Evolutionary conservation across 768 basidiomycete species (phyloP).

Genomic region (Mycena capillaripes): DNA sequence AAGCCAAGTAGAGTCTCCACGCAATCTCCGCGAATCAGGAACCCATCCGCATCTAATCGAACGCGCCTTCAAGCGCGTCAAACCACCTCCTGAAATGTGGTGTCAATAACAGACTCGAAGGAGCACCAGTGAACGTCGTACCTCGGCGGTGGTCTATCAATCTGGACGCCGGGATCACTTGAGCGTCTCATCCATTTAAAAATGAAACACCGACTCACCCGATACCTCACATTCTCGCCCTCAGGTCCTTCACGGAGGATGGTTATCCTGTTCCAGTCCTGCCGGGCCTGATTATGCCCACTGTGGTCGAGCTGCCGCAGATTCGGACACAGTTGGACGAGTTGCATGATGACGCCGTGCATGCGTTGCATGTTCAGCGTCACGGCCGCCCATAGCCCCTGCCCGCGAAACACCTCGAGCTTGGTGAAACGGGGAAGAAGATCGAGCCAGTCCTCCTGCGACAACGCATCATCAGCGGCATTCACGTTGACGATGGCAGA

Average conservation of each 20-base stretch:
- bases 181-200: background rate
- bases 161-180: background rate
- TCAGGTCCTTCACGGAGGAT: constrained; percentile 51
- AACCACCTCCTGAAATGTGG: constrained; percentile 24
- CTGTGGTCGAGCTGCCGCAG: constrained; percentile 60
- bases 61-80: constrained; percentile 34
- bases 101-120: background rate
- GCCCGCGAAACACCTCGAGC: constrained; percentile 60
- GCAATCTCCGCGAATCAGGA: background rate
- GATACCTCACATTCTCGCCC: constrained; percentile 51
- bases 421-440: constrained; percentile 56
- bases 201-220: constrained; percentile 31
- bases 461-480: background rate
- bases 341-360: constrained; percentile 56
- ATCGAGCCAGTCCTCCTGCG: constrained; percentile 55
- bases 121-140: background rate
- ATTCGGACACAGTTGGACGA: constrained; percentile 56
- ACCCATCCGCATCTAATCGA: constrained; percentile 18
- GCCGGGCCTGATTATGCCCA: constrained; percentile 48
- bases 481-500: constrained; percentile 14
- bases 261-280: constrained; percentile 52
- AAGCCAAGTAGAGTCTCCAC: background rate
- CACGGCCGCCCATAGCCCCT: constrained; percentile 58
- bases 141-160: constrained; percentile 32
- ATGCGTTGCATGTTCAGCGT: constrained; percentile 51